A percentile compares a stretch with the other conserved stretches of the same genome.
Conservation (phyloP, 2,329 filamentous ascomycete genomes). For the Monosporascus sp. region DNA sequence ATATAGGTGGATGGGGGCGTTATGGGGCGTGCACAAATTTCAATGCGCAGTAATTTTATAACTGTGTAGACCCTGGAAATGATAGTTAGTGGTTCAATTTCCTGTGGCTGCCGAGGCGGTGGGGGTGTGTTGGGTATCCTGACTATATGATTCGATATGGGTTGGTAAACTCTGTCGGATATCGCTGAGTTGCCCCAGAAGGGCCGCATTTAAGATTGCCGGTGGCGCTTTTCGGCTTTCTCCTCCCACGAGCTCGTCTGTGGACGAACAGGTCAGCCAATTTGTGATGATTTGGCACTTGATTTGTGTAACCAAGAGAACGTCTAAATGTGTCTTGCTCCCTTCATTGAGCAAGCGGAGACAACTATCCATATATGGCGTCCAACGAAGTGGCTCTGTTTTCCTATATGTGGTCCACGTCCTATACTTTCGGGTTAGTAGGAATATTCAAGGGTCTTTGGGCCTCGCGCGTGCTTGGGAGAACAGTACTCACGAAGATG, state of each 20-base stretch:
- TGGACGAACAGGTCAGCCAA: conserved; percentile 11
- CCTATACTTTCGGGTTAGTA: conserved; percentile 3
- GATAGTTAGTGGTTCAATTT: too few species aligned
- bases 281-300: conserved; percentile 21
- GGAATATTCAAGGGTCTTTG: too few species aligned
- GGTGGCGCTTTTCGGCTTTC: neutral
- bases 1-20: too few species aligned
- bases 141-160: conserved; percentile 11
- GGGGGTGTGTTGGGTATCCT: neutral
- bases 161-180: conserved; percentile 11
- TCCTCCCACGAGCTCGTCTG: conserved; percentile 1
- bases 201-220: conserved; percentile 9
- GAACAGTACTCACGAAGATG: conserved; percentile 19
- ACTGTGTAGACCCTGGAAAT: conserved; percentile 9
- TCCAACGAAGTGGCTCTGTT: conserved; percentile 17
- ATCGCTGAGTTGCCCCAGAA: conserved; percentile 14
- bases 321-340: conserved; percentile 14
- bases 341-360: conserved; percentile 9
- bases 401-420: conserved; percentile 22
- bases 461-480: too few species aligned
- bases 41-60: conserved; percentile 5
- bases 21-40: too few species aligned
- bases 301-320: conserved; percentile 13
- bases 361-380: conserved; percentile 14
- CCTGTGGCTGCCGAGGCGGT: too few species aligned